Percentiles rank a stretch among this genome's conserved stretches.
phyloP scores from a whole-genome alignment of 164 flowering plant genomes.

The Amborella trichopoda region DNA sequence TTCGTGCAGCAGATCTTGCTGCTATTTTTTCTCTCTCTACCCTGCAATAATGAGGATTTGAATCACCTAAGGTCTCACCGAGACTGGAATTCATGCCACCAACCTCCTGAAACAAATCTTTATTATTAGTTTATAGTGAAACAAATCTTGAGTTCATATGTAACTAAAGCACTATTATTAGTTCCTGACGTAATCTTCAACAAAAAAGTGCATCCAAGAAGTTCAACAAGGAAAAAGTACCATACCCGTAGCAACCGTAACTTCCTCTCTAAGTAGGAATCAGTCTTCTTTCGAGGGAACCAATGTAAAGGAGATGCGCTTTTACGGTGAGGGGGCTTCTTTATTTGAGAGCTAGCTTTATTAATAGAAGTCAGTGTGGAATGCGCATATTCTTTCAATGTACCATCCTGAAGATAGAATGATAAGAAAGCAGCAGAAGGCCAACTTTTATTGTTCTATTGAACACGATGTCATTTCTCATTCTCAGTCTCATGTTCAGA shows the following conservation, averaged over 20 bases:
- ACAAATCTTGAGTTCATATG: no score
- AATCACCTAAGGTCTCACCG: slow-evolving; percentile 75
- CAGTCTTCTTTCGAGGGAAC: slow-evolving; percentile 84
- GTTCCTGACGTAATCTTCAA: no score
- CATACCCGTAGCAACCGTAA: slow-evolving; percentile 76
- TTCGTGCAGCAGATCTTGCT: slow-evolving; percentile 67
- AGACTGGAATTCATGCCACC: slow-evolving; percentile 86
- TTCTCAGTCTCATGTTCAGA: no score
- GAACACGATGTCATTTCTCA: no score
- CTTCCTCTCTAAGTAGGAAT: slow-evolving; percentile 77
- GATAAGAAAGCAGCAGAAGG: no score
- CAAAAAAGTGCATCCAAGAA: no score
- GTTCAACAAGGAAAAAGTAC: no score
- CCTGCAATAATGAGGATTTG: slow-evolving; percentile 81
- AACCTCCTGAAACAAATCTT: slow-evolving; percentile 52
- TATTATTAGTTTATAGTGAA: no score
- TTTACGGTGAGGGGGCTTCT: slow-evolving; percentile 59
- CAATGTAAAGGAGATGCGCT: slow-evolving; percentile 64
- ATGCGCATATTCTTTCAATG: slow-evolving; percentile 29
- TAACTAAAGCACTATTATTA: no score
- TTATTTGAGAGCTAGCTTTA: slow-evolving; percentile 54
- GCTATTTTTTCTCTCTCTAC: slow-evolving; percentile 85
- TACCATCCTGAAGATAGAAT: slow-evolving; percentile 34
- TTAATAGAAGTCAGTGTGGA: slow-evolving; percentile 40
- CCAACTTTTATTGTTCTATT: no score